Evolutionary conservation across 192 early-diverging fungal genomes (phyloP), one percentile per base, ranked within the genome.

Genomic region (Chytriomyces sp.): DNA sequence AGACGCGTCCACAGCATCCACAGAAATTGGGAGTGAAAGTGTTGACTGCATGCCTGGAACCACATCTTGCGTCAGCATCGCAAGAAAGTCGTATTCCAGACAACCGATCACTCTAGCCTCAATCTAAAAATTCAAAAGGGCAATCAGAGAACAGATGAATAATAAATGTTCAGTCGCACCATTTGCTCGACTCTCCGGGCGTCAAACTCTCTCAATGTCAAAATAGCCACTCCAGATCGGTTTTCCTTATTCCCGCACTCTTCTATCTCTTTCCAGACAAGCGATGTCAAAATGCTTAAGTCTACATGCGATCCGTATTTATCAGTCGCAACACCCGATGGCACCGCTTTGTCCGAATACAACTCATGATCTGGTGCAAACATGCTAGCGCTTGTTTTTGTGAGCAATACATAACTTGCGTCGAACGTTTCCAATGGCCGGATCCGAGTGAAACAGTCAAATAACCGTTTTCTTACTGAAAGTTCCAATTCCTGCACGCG

Each of bases 1-100:
- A 7, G 92, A 87, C 2, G 89, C 82, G 80, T 99, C 95, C n/a
- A 95, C 90, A 46, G 92, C 86, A 10, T 85, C 81, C 46, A 88
- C 67, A 18, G 20, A 23, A 28, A 78, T 60, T 47, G 82, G 84
- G 48, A 76, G 44, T 3, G 82, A 77, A 7, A 61, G 23, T n/a
- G 53, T 57, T 3, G 53, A 57, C 20, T 57, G 53, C 3, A 20
- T 57, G 20, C 53, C 53, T 28, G 74, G 74, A 7, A 60, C 5
- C 20, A 61, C n/a, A 45, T 48, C 57, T 16, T 74, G 59, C 49
- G 48, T 59, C 65, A 77, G n/a, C 20, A 79, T 18, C 9, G 23
- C 61, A 67, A 65, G 50, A 13, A 50, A 20, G 48, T 76, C 74
- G 62, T 69, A 57, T 45, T 62, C 71, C 26, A 61, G 24, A 18